Base-by-base conservation (phyloP, 2,329 filamentous ascomycete genomes). In the Botryotinia calthae region DNA sequence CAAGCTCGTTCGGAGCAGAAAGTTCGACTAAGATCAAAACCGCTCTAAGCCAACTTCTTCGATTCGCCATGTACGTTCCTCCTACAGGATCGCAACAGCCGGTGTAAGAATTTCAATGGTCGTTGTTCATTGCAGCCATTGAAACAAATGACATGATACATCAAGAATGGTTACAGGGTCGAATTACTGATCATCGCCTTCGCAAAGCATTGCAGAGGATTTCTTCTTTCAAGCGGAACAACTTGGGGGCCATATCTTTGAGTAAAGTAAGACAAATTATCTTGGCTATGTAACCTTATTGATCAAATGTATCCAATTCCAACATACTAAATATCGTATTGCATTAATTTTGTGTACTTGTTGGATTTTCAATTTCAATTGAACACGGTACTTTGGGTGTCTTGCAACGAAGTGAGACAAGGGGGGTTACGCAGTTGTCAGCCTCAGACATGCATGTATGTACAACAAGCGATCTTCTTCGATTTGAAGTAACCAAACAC, bases 101-200 rank as follows among this genome's bases (percentile, higher is more conserved):
- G 2, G 73, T 74, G 1, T 74, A 73, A 48, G 73, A 74, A 46
- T 75, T 75, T 44, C 75, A 75, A 64, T 76, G 75, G 75, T 72
- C 74, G 28, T 42, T 76, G 22, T 75, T 76, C 40, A 73, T 74
- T 64, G 72, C 74, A n/a, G 70, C 65, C 4, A 28, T 76, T 22
- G 75, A 76, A 54, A 76, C 74, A 22, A 70, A 69, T 31, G 74
- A 75, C 54, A 72, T 68, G 34, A 75, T 76, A 59, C 70, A 76
- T 40, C 67, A 72, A 70, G 75, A 75, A 44, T 76, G 75, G 75
- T n/a, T 75, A 8, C 63, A 65, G 22, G 44, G 28, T 18, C 46
- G 63, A 37, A 48, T 65, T 7, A 65, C 28, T 65, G 44, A 65
- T 37, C 28, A 34, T 65, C 63, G 44, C 8, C 63, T 65, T 34